These are phyloP conservation scores for Podochytrium sp. DNA, from an alignment of 192 early-diverging fungal species.

Conservation along the genomic window DNA sequence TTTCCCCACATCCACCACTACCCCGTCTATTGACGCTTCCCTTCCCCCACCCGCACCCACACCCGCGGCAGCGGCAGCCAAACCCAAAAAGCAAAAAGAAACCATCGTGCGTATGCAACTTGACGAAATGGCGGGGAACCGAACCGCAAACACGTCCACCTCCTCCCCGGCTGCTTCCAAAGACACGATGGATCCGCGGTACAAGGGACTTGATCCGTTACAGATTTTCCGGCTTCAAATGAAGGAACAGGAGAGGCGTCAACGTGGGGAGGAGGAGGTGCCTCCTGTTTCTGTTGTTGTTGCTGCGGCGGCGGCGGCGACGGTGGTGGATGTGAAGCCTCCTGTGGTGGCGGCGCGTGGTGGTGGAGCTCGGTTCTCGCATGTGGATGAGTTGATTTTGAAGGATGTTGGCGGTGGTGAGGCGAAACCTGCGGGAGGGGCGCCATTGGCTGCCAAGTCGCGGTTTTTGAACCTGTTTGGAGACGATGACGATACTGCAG, in stretches of 20 bases:
- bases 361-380: neutral
- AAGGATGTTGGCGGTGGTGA: neutral
- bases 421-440: neutral
- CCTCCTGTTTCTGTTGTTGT: neutral
- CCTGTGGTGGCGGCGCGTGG: neutral
- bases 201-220: constrained; percentile 28
- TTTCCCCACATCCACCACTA: too few species aligned
- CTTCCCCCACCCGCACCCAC: too few species aligned
- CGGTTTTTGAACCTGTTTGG: neutral
- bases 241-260: constrained; percentile 22
- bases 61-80: too few species aligned
- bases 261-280: constrained; percentile 10
- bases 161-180: neutral
- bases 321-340: neutral
- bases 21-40: too few species aligned
- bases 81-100: neutral
- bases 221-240: constrained; percentile 29
- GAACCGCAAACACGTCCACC: neutral
- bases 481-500: neutral
- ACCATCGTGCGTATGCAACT: neutral
- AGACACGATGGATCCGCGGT: constrained; percentile 17
- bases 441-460: neutral
- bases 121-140: neutral
- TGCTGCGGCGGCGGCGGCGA: neutral
- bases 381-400: neutral